A percentile compares a stretch with the other conserved stretches of the same genome.
These are phyloP conservation scores for Lumnitzera littorea DNA, from an alignment of 345 rosid species.

Conservation along the genomic window DNA sequence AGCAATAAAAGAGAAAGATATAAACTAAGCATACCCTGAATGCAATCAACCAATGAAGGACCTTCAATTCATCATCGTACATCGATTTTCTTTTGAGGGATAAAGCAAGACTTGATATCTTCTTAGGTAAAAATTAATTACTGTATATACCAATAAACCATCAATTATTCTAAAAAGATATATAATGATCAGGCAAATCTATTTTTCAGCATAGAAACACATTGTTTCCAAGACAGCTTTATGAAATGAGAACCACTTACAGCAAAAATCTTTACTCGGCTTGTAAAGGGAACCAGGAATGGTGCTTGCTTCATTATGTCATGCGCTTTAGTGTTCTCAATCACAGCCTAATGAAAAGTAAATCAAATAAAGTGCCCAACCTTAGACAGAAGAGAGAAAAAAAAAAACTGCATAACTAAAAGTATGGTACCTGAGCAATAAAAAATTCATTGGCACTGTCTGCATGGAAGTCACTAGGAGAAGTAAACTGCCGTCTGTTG, in stretches of 20 bases:
- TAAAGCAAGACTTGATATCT: too few species aligned
- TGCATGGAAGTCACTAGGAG: slow-evolving; percentile 86
- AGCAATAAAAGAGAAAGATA: slow-evolving; percentile 6
- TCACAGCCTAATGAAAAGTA: slow-evolving; percentile 49
- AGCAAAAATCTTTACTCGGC: slow-evolving; percentile 89
- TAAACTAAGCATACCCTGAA: background rate
- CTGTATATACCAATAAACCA: too few species aligned
- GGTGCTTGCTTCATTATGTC: slow-evolving; percentile 96
- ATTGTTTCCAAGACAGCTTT: background rate
- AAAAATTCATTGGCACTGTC: slow-evolving; percentile 81
- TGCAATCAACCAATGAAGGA: too few species aligned
- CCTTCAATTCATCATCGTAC: too few species aligned
- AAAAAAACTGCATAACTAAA: slow-evolving; percentile 5
- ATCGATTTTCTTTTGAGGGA: too few species aligned
- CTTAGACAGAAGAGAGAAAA: background rate
- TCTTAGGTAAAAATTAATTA: too few species aligned
- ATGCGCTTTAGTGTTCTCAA: slow-evolving; percentile 83
- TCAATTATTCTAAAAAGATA: too few species aligned
- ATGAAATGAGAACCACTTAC: slow-evolving; percentile 42
- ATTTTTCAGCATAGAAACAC: too few species aligned
- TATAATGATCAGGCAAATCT: too few species aligned
- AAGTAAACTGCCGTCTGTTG: slow-evolving; percentile 68
- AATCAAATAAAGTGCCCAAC: slow-evolving; percentile 6
- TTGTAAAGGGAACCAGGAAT: slow-evolving; percentile 89
- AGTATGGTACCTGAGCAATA: slow-evolving; percentile 74